Percentiles rank a stretch among this genome's conserved stretches.
Evolutionary conservation across 2,329 filamentous ascomycete species (phyloP).

Genomic region (Dactylellina leptospora): DNA sequence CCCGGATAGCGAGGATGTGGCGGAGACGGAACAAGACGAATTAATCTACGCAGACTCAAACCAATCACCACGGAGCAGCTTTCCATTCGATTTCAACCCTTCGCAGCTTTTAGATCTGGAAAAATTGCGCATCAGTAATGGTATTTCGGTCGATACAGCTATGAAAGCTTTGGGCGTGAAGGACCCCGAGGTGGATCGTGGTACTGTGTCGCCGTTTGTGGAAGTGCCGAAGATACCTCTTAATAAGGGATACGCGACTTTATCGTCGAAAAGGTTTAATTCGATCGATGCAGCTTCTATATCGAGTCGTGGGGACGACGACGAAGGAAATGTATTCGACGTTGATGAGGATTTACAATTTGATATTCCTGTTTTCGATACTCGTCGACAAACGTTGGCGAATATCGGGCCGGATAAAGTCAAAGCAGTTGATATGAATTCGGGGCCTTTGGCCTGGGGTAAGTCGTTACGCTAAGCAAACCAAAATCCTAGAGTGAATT

Average conservation of each 20-base stretch:
- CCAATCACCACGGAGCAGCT: not conserved
- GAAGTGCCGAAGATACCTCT: slow-evolving; percentile 4
- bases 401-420: slow-evolving; percentile 12
- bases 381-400: not conserved
- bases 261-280: slow-evolving; percentile 5
- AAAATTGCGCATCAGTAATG: not conserved
- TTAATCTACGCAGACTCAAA: not conserved
- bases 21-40: slow-evolving; percentile 30
- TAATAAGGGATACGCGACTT: slow-evolving; percentile 10
- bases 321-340: slow-evolving; percentile 21
- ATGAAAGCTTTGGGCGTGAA: slow-evolving; percentile 25
- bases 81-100: not conserved
- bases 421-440: not conserved
- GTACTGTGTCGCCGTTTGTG: slow-evolving; percentile 7
- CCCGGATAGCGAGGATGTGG: not conserved
- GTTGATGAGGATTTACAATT: slow-evolving; percentile 12
- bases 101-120: slow-evolving; percentile 2
- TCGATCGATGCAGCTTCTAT: not conserved
- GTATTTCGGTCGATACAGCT: slow-evolving; percentile 2
- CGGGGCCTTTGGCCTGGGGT: not conserved
- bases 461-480: not conserved
- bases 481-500: too few species aligned
- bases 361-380: slow-evolving; percentile 15
- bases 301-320: slow-evolving; percentile 9
- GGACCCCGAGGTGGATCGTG: slow-evolving; percentile 14